These are phyloP conservation scores for Striga hermonthica DNA, from an alignment of 305 asterid species.

Conservation along the genomic window DNA sequence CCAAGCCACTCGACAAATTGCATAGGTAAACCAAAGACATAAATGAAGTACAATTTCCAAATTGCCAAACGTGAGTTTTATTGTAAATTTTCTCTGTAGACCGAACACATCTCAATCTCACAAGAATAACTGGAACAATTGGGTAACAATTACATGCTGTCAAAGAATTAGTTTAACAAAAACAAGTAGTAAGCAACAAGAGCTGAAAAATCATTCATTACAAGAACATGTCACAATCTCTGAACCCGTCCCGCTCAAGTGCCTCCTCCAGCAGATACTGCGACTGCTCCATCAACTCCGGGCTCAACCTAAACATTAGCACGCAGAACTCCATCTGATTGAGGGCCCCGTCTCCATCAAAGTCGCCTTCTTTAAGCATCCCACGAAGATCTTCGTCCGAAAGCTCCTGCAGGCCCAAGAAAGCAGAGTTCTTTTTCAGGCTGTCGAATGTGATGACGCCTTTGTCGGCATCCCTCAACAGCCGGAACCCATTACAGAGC, in stretches of 20 bases:
- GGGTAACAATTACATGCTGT: neutral
- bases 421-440: constrained; percentile 58
- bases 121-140: neutral
- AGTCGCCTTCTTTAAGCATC: constrained; percentile 77
- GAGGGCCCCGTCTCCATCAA: constrained; percentile 81
- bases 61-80: neutral
- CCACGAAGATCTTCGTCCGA: constrained; percentile 58
- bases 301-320: constrained; percentile 82
- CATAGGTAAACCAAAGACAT: too few species aligned
- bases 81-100: neutral
- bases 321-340: constrained; percentile 91
- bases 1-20: too few species aligned
- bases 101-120: neutral
- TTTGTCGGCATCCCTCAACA: constrained; percentile 61
- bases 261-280: constrained; percentile 63
- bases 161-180: neutral
- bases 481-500: constrained; percentile 67
- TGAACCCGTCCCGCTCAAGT: constrained; percentile 31
- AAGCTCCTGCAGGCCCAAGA: constrained; percentile 63
- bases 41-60: too few species aligned
- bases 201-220: neutral
- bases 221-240: constrained; percentile 36
- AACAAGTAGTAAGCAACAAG: neutral
- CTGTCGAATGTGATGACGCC: constrained; percentile 76
- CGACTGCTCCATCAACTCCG: constrained; percentile 76